Evolutionary conservation across 306 rosid genomes (phyloP), one percentile per base, ranked within the genome.

Genomic region (Abrus precatorius): DNA sequence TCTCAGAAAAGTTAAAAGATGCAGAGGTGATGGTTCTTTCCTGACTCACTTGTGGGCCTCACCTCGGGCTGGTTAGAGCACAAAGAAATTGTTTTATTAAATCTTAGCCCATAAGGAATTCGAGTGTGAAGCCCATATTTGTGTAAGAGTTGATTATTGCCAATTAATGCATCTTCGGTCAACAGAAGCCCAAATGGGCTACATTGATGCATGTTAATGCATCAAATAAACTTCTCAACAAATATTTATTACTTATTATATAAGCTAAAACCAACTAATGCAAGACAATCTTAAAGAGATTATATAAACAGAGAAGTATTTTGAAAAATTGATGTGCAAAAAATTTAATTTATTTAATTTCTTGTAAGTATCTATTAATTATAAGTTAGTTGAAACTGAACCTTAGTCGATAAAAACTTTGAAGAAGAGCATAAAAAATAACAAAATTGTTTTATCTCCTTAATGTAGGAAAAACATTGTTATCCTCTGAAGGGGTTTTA

Each of bases 1-100:
- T 5, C 10, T 61, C 44, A 34, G 5, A 61, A 61, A 33, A n/a
- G 4, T 33, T 5, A 44, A 34, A 61, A 62, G 45, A 34, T 33
- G 47, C 12, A 33, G 65, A 59, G 29, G 41, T 67, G 14, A 48
- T 69, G 28, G 20, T 45, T 43, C 74, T 69, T 6, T 69, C 56
- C 9, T 45, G 56, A 45, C 73, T 68, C 10, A 47, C 43, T 27
- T 28, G 40, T 12, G 36, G 74, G 11, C 56, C 27, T 68, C 13
- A 63, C 10, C 27, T 14, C 44, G 4, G 9, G 6, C 29, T 29
- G 36, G 55, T 13, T 49, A 69, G 57, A 29, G 28, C 28, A 3
- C 20, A 30, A 68, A 34, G 30, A 8, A 65, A 1, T 20, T 41
- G 2, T 43, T 66, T 14, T 28, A 10, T 45, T 45, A 68, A 68